Evolutionary conservation across 495 filamentous ascomycete genomes (phyloP).

Genomic region (Neurospora sp.): DNA sequence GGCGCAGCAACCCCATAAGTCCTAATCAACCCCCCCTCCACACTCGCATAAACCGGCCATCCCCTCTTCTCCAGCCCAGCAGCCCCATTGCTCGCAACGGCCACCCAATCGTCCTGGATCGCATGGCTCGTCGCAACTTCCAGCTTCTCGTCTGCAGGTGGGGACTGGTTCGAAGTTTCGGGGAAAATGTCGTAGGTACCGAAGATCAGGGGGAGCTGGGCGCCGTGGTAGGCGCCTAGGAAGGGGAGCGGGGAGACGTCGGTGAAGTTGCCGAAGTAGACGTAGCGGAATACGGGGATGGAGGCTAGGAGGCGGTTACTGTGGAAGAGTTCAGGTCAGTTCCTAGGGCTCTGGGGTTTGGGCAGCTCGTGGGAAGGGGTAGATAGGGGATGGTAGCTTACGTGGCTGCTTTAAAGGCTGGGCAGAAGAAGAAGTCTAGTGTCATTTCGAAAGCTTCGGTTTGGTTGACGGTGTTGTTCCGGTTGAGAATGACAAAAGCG

Average conservation of each 20-base stretch:
- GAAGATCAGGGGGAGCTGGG: slow-evolving; percentile 40
- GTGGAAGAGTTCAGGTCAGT: too few relatives aligned
- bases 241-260: slow-evolving; percentile 30
- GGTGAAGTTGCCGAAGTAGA: slow-evolving; percentile 38
- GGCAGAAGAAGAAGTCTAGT: slow-evolving; percentile 17
- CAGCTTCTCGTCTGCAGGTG: background rate
- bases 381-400: background rate
- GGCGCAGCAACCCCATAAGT: background rate
- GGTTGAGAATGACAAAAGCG: slow-evolving; percentile 5
- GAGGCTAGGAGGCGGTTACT: slow-evolving; percentile 16
- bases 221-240: slow-evolving; percentile 43
- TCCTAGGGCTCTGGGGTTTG: too few relatives aligned
- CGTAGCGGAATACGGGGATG: slow-evolving; percentile 31
- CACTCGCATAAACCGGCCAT: background rate
- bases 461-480: slow-evolving; percentile 4
- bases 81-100: slow-evolving; percentile 20
- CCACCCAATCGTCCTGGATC: slow-evolving; percentile 35
- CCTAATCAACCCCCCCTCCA: background rate
- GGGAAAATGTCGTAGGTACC: slow-evolving; percentile 30
- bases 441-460: slow-evolving; percentile 4
- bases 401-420: slow-evolving; percentile 11
- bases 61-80: background rate
- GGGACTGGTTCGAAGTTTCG: slow-evolving; percentile 16
- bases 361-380: background rate
- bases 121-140: slow-evolving; percentile 21